Percentiles rank a stretch among this genome's conserved stretches.
These are phyloP conservation scores for Geotrichum europaeum DNA, from an alignment of 1,139 yeast species.

Conservation along the genomic window DNA sequence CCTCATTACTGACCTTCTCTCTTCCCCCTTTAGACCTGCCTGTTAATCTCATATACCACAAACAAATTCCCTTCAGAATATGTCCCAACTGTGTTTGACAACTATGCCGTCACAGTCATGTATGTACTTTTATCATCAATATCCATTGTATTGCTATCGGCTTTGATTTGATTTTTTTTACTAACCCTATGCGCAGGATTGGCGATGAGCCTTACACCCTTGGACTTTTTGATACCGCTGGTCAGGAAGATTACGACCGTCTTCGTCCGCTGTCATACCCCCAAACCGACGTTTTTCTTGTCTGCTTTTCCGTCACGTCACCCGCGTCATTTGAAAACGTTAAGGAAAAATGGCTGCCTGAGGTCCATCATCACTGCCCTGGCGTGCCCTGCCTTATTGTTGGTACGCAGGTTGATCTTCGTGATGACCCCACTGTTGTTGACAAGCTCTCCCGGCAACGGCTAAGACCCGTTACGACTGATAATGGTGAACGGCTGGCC, in stretches of 20 bases:
- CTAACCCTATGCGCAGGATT: slow-evolving; percentile 38
- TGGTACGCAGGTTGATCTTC: slow-evolving; percentile 81
- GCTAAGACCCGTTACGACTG: slow-evolving; percentile 52
- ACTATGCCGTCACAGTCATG: slow-evolving; percentile 95
- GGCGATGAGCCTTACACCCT: slow-evolving; percentile 97
- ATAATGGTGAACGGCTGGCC: slow-evolving; percentile 65
- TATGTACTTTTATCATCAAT: slow-evolving; percentile 23
- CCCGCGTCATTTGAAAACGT: slow-evolving; percentile 80
- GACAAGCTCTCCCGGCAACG: slow-evolving; percentile 65
- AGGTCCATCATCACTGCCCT: slow-evolving; percentile 79
- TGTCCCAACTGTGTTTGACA: slow-evolving; percentile 92
- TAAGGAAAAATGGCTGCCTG: slow-evolving; percentile 71
- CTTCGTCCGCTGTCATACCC: slow-evolving; percentile 88
- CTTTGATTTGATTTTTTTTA: background rate
- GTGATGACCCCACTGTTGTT: slow-evolving; percentile 72
- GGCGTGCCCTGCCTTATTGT: slow-evolving; percentile 70
- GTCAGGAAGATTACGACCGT: slow-evolving; percentile 90
- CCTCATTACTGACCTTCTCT: slow-evolving; percentile 1
- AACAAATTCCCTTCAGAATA: slow-evolving; percentile 93
- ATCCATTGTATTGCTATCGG: background rate
- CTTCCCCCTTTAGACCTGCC: slow-evolving; percentile 50
- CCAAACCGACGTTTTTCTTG: slow-evolving; percentile 81
- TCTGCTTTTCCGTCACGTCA: slow-evolving; percentile 81
- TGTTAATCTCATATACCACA: slow-evolving; percentile 84
- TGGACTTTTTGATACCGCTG: slow-evolving; percentile 97